Conservation (phyloP, 768 basidiomycete genomes). For the Amanita thiersii region DNA sequence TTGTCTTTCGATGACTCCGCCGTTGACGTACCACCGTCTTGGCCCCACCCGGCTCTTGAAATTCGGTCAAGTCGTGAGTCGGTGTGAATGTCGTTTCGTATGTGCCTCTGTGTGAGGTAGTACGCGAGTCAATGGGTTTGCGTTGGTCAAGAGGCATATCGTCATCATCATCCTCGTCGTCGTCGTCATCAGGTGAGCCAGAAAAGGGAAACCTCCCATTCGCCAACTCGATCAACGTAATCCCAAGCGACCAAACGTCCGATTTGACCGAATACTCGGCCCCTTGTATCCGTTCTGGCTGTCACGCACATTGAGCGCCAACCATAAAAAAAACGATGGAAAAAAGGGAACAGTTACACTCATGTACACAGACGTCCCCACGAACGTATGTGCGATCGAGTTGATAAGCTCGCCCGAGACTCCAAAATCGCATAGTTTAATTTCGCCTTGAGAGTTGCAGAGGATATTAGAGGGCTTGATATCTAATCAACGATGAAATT, state of each 20-base stretch:
- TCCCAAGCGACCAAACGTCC: slow-evolving; percentile 98
- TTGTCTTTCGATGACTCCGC: slow-evolving; percentile 64
- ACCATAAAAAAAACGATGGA: neutral
- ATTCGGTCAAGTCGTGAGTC: slow-evolving; percentile 20
- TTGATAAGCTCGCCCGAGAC: slow-evolving; percentile 99
- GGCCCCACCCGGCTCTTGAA: slow-evolving; percentile 18
- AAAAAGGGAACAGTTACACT: slow-evolving; percentile 56
- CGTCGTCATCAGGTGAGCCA: slow-evolving; percentile 67
- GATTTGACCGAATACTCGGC: slow-evolving; percentile 98
- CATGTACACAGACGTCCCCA: slow-evolving; percentile 99
- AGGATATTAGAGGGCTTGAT: slow-evolving; percentile 99
- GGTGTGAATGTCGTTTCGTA: slow-evolving; percentile 42
- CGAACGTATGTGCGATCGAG: slow-evolving; percentile 97
- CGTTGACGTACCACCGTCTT: slow-evolving; percentile 38
- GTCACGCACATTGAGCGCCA: slow-evolving; percentile 8
- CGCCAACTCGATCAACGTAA: slow-evolving; percentile 93
- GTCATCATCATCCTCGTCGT: slow-evolving; percentile 26
- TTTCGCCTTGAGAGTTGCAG: slow-evolving; percentile 87
- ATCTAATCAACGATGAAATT: slow-evolving; percentile 41
- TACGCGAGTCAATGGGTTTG: neutral
- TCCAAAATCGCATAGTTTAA: slow-evolving; percentile 99
- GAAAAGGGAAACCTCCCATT: slow-evolving; percentile 98
- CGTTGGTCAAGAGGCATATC: neutral
- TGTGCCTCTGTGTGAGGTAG: neutral
- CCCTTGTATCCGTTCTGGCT: slow-evolving; percentile 99